Conservation (phyloP, 2,329 filamentous ascomycete genomes). For the Aspergillus fumigatus region DNA sequence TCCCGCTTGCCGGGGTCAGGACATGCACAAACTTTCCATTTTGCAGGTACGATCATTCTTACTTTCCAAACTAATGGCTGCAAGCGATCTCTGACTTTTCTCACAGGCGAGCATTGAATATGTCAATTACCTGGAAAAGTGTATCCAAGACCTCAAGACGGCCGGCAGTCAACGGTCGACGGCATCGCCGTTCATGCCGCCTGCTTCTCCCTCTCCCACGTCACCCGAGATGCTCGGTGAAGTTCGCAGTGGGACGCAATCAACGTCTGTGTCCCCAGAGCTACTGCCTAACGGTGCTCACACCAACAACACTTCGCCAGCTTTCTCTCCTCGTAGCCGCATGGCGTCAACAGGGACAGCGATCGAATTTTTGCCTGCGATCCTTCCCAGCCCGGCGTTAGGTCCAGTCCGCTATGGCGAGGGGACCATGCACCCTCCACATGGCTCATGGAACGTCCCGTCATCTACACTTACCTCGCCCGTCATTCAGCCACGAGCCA, state of each 20-base stretch:
- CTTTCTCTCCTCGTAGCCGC: conserved; percentile 30
- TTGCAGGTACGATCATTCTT: conserved; percentile 62
- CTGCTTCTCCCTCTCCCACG: conserved; percentile 32
- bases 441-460: conserved; percentile 18
- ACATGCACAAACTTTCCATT: conserved; percentile 98
- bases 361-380: conserved; percentile 26
- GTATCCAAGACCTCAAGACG: conserved; percentile 72
- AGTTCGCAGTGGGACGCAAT: conserved; percentile 23
- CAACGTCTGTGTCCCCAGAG: conserved; percentile 35
- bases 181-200: conserved; percentile 12
- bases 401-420: conserved; percentile 22
- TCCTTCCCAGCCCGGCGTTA: conserved; percentile 35
- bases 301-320: conserved; percentile 26
- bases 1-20: conserved; percentile 83
- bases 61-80: conserved; percentile 3
- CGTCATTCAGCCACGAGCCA: conserved; percentile 22
- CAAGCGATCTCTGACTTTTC: conserved; percentile 3
- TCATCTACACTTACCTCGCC: conserved; percentile 21
- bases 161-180: conserved; percentile 24
- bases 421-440: conserved; percentile 18
- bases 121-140: conserved; percentile 87
- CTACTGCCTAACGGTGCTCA: conserved; percentile 19
- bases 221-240: conserved; percentile 30
- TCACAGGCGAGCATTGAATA: conserved; percentile 90
- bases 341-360: conserved; percentile 17